Percentiles rank a stretch among this genome's conserved stretches.
These are phyloP conservation scores for Hylodesmum podocarpum DNA, from an alignment of 306 rosid species.

Conservation along the genomic window DNA sequence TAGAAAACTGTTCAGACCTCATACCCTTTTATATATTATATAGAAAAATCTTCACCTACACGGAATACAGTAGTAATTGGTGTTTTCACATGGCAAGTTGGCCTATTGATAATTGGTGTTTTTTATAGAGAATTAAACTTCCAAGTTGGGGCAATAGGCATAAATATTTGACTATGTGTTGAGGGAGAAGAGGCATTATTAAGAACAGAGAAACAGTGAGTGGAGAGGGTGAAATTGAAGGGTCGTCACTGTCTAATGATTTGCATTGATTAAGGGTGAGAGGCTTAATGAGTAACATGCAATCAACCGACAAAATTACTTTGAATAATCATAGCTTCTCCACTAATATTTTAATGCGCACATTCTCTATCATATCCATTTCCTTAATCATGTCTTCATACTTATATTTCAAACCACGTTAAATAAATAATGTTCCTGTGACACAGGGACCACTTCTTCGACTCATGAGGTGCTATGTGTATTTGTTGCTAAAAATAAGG, in stretches of 20 bases:
- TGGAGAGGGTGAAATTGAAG: constrained; percentile 14
- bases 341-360: constrained; percentile 11
- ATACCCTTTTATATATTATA: not conserved
- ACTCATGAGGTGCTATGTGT: constrained; percentile 4
- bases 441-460: constrained; percentile 9
- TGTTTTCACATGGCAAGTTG: constrained; percentile 41
- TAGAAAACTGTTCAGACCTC: constrained; percentile 11
- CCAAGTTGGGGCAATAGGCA: not conserved
- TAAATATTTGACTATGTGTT: not conserved
- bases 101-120: constrained; percentile 17
- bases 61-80: not conserved
- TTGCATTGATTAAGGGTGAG: constrained; percentile 42
- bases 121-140: no score
- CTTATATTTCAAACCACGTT: constrained; percentile 35
- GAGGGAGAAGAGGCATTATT: no score
- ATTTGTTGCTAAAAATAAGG: no score
- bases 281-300: constrained; percentile 35
- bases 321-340: constrained; percentile 35
- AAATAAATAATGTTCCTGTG: not conserved
- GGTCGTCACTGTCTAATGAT: constrained; percentile 37
- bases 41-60: constrained; percentile 13
- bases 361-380: not conserved
- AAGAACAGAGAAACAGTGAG: not conserved
- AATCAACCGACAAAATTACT: constrained; percentile 40
- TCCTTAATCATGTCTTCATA: constrained; percentile 28